Conservation (phyloP, 805 yeast species). For the Kuraishia cidri region DNA sequence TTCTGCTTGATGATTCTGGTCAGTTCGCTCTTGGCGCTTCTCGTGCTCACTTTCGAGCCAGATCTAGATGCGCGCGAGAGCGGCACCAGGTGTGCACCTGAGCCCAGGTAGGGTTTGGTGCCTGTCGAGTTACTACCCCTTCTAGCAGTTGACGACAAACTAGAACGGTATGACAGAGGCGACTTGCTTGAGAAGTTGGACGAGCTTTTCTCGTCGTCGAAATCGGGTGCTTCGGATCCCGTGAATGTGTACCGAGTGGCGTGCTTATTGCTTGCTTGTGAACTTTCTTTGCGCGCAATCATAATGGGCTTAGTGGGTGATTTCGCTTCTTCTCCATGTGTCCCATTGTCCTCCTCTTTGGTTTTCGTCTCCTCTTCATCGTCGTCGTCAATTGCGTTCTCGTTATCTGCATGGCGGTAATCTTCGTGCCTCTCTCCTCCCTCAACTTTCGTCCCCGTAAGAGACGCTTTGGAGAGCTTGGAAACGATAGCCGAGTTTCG, state of each 20-base stretch:
- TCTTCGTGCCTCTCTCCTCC: no score
- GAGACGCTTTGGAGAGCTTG: no score
- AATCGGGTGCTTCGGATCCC: conserved; percentile 19
- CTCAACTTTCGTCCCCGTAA: no score
- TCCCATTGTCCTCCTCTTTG: no score
- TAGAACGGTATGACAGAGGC: conserved; percentile 7
- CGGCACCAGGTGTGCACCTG: conserved; percentile 11
- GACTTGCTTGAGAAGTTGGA: conserved; percentile 5
- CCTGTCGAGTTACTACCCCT: no score
- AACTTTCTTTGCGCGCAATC: no score
- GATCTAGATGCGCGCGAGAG: conserved; percentile 9
- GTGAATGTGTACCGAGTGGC: conserved; percentile 12
- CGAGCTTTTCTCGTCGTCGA: conserved; percentile 22
- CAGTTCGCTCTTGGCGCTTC: conserved; percentile 13
- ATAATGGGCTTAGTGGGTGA: no score
- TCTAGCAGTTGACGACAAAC: conserved; percentile 6
- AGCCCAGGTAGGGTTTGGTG: conserved; percentile 2
- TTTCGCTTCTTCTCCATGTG: no score
- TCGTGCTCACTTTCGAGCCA: conserved; percentile 9
- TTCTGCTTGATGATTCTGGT: conserved; percentile 15
- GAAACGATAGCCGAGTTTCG: no score
- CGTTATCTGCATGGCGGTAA: neutral
- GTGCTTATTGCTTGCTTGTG: no score
- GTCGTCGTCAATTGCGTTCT: conserved; percentile 7
- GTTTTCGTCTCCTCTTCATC: conserved; percentile 5